A percentile compares a stretch with the other conserved stretches of the same genome.
These are phyloP conservation scores for Metrosideros polymorpha DNA, from an alignment of 441 rosid species.

Conservation along the genomic window DNA sequence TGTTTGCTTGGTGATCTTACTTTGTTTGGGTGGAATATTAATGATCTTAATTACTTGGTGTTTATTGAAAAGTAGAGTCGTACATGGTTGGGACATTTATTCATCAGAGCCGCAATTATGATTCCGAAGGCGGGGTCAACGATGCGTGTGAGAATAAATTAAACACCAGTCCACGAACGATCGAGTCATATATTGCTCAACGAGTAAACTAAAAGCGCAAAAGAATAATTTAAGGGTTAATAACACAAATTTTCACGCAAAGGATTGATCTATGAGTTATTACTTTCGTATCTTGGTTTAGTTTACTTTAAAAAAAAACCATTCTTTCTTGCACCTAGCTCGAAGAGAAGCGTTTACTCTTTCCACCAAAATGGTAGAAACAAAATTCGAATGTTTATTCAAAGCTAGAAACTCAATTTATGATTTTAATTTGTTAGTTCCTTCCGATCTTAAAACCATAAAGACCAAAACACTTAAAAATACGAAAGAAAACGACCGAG, in stretches of 20 bases:
- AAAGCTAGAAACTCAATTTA: neutral
- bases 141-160: no score
- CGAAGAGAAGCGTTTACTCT: neutral
- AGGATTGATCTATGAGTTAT: neutral
- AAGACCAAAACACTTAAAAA: neutral
- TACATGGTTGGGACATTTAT: neutral
- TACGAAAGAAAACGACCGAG: neutral
- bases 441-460: neutral
- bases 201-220: neutral
- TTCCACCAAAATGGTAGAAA: neutral
- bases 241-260: neutral
- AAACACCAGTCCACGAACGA: no score
- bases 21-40: neutral
- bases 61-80: neutral
- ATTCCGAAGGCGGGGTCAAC: neutral
- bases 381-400: neutral
- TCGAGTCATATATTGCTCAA: neutral
- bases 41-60: neutral
- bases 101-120: neutral
- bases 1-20: neutral
- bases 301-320: neutral
- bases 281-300: neutral
- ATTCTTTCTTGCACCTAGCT: neutral
- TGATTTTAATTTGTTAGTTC: neutral
- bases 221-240: neutral